Conservation (phyloP, 768 basidiomycete species). For the Sutorius australiensis region DNA sequence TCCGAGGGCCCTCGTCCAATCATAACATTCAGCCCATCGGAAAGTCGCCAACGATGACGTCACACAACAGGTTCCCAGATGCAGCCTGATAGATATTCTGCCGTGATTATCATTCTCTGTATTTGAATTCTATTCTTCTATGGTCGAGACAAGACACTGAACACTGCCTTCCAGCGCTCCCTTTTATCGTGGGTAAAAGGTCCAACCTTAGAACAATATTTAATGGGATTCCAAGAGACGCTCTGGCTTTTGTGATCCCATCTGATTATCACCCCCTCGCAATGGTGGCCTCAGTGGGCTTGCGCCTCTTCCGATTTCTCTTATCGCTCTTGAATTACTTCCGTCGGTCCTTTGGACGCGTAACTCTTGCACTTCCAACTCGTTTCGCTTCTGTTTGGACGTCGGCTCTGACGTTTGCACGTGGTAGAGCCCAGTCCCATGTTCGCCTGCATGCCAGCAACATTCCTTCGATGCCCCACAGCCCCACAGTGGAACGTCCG, state of each 20-base stretch:
- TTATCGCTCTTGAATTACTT: conserved; percentile 3
- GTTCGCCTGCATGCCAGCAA: background rate
- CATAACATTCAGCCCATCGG: no score
- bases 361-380: background rate
- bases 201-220: no score
- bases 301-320: background rate
- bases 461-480: background rate
- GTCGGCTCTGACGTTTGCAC: background rate
- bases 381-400: conserved; percentile 2
- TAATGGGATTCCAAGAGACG: no score
- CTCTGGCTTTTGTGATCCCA: background rate
- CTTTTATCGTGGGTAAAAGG: no score
- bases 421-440: background rate
- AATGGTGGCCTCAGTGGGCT: background rate
- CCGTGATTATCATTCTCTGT: no score
- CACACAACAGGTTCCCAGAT: no score
- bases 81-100: no score
- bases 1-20: no score
- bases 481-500: background rate
- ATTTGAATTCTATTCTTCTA: no score
- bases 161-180: no score
- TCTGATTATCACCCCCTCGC: background rate
- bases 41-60: no score
- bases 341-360: background rate
- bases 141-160: no score